A percentile compares a stretch with the other conserved stretches of the same genome.
Evolutionary conservation across 2,329 filamentous ascomycete species (phyloP).

Genomic region (Sporothrix euskadiensis): DNA sequence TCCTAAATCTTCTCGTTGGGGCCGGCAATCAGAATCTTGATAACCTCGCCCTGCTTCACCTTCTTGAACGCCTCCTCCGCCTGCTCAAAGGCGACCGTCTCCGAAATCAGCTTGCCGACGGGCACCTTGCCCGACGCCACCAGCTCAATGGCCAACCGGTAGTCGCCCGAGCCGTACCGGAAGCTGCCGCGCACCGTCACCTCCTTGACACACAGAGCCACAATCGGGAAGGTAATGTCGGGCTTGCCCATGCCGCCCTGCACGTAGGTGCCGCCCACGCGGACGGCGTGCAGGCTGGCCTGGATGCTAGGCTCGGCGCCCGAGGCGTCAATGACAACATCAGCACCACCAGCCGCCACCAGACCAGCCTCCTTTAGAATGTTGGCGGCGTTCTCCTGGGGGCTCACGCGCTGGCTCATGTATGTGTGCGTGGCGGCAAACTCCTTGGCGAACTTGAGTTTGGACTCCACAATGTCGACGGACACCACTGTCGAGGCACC

Average conservation of each 20-base stretch:
- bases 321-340: conserved; percentile 77
- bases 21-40: conserved; percentile 68
- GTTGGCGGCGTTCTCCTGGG: conserved; percentile 72
- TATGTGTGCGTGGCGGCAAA: conserved; percentile 75
- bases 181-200: conserved; percentile 84
- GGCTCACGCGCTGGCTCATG: conserved; percentile 59
- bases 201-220: conserved; percentile 87
- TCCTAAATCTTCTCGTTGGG: conserved; percentile 58
- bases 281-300: conserved; percentile 68
- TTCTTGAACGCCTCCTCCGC: conserved; percentile 85
- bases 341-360: conserved; percentile 58
- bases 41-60: conserved; percentile 78
- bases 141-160: conserved; percentile 77
- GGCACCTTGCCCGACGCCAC: conserved; percentile 71
- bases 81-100: conserved; percentile 73
- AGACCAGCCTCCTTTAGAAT: conserved; percentile 66
- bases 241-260: conserved; percentile 88
- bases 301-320: conserved; percentile 79
- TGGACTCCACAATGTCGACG: conserved; percentile 79
- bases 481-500: conserved; percentile 83
- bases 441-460: conserved; percentile 74
- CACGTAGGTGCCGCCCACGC: conserved; percentile 73
- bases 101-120: conserved; percentile 79
- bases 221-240: conserved; percentile 89
- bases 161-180: conserved; percentile 86